A percentile compares a stretch with the other conserved stretches of the same genome.
These are phyloP conservation scores for Chalciporus piperatus DNA, from an alignment of 768 basidiomycete species.

Conservation along the genomic window DNA sequence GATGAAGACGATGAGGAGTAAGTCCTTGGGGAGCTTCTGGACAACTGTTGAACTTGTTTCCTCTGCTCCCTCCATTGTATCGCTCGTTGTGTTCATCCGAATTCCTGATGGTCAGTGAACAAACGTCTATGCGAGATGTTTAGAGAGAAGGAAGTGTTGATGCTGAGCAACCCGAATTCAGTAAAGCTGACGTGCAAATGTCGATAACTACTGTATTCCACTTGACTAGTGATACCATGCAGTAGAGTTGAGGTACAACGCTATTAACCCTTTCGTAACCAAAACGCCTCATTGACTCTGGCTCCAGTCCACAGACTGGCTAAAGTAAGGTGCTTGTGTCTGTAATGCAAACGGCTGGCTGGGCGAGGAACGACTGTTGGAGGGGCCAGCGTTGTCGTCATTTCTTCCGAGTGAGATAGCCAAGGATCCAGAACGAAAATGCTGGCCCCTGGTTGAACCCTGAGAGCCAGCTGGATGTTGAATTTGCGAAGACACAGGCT, in stretches of 20 bases:
- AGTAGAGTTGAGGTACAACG: not conserved
- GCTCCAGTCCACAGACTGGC: slow-evolving; percentile 35
- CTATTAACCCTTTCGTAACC: not conserved
- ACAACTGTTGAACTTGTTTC: slow-evolving; percentile 1
- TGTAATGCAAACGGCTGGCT: slow-evolving; percentile 39
- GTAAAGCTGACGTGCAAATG: not conserved
- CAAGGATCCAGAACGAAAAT: slow-evolving; percentile 22
- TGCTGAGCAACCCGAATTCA: too few species aligned
- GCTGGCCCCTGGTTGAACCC: slow-evolving; percentile 10
- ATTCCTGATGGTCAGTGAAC: not conserved
- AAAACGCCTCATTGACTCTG: slow-evolving; percentile 25
- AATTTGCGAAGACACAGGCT: not conserved
- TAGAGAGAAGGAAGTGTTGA: too few species aligned
- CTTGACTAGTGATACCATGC: too few species aligned
- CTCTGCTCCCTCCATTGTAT: slow-evolving; percentile 7
- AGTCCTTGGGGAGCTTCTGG: slow-evolving; percentile 31
- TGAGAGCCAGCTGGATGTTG: not conserved
- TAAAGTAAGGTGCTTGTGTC: slow-evolving; percentile 55
- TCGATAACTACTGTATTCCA: not conserved
- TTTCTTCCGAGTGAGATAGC: slow-evolving; percentile 11
- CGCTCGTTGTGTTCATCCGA: slow-evolving; percentile 9
- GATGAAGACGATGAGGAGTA: slow-evolving; percentile 70
- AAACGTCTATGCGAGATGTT: not conserved
- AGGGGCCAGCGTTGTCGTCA: not conserved
- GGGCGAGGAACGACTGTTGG: not conserved